Conservation (phyloP, 2,329 filamentous ascomycete genomes). For the Rutstroemia sp. region DNA sequence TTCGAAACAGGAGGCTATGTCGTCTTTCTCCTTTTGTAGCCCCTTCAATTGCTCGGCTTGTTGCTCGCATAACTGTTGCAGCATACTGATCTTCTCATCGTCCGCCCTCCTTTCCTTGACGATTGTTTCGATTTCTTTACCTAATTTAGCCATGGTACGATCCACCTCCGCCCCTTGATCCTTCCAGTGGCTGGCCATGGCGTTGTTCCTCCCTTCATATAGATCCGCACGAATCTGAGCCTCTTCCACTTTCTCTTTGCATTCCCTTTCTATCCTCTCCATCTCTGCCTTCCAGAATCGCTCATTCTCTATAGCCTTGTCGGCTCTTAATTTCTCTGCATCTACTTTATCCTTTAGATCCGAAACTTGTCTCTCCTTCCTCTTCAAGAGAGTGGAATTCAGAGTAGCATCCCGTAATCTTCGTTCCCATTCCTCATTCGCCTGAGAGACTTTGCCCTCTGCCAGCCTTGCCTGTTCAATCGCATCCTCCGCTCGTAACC, state of each 20-base stretch:
- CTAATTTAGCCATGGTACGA: constrained; percentile 41
- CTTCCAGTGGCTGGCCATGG: constrained; percentile 58
- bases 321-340: constrained; percentile 53
- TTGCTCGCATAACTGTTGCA: constrained; percentile 65
- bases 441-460: constrained; percentile 64
- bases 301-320: constrained; percentile 52
- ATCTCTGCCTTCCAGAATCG: constrained; percentile 55
- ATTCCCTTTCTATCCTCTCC: constrained; percentile 52
- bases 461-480: constrained; percentile 59
- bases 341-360: constrained; percentile 58
- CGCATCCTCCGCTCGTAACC: constrained; percentile 60
- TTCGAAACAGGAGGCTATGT: constrained; percentile 52
- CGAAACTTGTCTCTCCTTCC: constrained; percentile 69
- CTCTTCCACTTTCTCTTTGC: constrained; percentile 56
- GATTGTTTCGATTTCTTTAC: constrained; percentile 46
- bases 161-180: constrained; percentile 58
- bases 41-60: constrained; percentile 61
- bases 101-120: constrained; percentile 50
- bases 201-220: constrained; percentile 63
- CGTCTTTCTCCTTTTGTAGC: constrained; percentile 52
- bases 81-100: constrained; percentile 54
- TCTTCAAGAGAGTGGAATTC: constrained; percentile 61
- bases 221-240: constrained; percentile 58
- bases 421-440: constrained; percentile 61
- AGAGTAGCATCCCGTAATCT: constrained; percentile 62